phyloP scores from a whole-genome alignment of 192 early-diverging fungal species.

The Phycomyces nitens region DNA sequence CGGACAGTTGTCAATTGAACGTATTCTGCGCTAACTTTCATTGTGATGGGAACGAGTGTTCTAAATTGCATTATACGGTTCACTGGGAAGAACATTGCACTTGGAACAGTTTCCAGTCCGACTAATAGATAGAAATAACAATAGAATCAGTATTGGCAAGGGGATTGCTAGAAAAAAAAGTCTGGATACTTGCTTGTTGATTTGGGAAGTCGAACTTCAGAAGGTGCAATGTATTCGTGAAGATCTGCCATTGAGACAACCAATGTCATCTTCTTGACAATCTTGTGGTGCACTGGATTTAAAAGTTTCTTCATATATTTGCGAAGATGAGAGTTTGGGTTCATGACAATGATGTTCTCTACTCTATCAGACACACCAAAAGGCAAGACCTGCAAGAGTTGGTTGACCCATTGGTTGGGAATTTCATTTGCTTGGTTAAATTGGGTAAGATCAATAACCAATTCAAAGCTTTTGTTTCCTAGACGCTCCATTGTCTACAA shows the following conservation, averaged over 20 bases:
- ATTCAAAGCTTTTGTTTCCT: constrained; percentile 53
- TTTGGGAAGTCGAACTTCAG: constrained; percentile 63
- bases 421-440: constrained; percentile 66
- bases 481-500: constrained; percentile 48
- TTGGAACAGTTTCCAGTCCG: constrained; percentile 72
- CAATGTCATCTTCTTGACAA: constrained; percentile 52
- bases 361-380: constrained; percentile 45
- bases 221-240: constrained; percentile 55
- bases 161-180: not conserved
- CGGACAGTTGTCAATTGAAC: constrained; percentile 73
- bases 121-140: too few relatives aligned
- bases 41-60: constrained; percentile 64
- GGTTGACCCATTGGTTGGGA: constrained; percentile 54
- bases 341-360: constrained; percentile 60
- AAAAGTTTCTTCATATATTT: constrained; percentile 42
- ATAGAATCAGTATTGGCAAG: not conserved
- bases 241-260: constrained; percentile 55
- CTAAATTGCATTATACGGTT: constrained; percentile 65
- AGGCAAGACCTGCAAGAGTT: constrained; percentile 58
- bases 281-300: constrained; percentile 22
- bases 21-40: constrained; percentile 79
- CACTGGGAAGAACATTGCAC: constrained; percentile 62
- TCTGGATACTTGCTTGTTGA: constrained; percentile 64
- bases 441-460: constrained; percentile 67
- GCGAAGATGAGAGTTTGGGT: constrained; percentile 61